phyloP scores from a whole-genome alignment of 192 early-diverging fungal species.

The Coemansia sp. region DNA sequence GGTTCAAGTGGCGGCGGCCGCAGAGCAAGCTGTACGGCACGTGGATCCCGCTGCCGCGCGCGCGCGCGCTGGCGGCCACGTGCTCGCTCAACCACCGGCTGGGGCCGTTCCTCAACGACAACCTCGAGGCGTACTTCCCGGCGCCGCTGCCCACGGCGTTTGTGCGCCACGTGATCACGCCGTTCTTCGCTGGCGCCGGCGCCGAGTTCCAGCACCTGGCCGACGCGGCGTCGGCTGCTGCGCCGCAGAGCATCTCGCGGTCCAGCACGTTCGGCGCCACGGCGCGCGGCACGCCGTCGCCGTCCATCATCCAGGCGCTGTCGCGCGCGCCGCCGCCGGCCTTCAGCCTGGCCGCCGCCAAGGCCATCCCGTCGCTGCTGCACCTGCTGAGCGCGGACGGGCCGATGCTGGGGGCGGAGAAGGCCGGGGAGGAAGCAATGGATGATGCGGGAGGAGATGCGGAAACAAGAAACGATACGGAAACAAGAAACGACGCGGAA shows the following conservation, averaged over 20 bases:
- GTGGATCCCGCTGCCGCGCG: slow-evolving; percentile 88
- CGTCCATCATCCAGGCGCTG: slow-evolving; percentile 50
- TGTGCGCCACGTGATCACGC: slow-evolving; percentile 49
- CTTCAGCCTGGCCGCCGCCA: slow-evolving; percentile 26
- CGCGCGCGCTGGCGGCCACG: slow-evolving; percentile 74
- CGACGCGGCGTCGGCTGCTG: slow-evolving; percentile 14
- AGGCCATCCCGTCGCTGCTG: slow-evolving; percentile 40
- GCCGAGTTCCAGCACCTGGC: slow-evolving; percentile 2
- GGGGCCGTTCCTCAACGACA: slow-evolving; percentile 72
- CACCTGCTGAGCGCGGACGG: slow-evolving; percentile 47
- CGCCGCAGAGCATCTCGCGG: slow-evolving; percentile 32
- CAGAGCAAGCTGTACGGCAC: slow-evolving; percentile 75
- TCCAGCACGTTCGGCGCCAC: slow-evolving; percentile 47
- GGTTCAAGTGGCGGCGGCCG: slow-evolving; percentile 68
- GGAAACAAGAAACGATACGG: neutral
- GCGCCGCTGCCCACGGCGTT: slow-evolving; percentile 56
- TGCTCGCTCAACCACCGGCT: slow-evolving; percentile 73
- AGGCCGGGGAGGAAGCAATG: neutral
- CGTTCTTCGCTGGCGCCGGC: slow-evolving; percentile 38
- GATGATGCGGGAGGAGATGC: neutral
- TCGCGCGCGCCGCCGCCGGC: slow-evolving; percentile 12
- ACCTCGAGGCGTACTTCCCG: slow-evolving; percentile 63
- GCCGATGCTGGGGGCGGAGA: slow-evolving; percentile 35
- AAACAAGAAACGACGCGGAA: neutral
- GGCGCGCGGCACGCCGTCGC: slow-evolving; percentile 44